Base-by-base conservation (phyloP, 2,329 filamentous ascomycete genomes). In the Ophiostoma pallidulum region DNA sequence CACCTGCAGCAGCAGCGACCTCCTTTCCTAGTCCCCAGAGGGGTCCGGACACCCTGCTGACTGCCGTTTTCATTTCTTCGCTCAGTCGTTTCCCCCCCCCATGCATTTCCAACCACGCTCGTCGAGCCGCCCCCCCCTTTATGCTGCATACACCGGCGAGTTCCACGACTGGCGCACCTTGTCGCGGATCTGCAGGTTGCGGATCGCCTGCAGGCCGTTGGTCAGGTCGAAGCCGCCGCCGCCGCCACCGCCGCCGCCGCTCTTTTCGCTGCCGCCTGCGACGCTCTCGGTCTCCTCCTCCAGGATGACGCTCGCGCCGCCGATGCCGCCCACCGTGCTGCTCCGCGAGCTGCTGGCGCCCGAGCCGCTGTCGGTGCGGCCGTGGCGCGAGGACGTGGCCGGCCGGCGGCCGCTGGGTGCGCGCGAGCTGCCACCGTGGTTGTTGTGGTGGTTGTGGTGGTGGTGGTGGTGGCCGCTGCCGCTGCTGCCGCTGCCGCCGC, bases 111-210 rank as follows among this genome's bases (percentile, higher is more conserved):
- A 38, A 4, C 2, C 14, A 4, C 8, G 8, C 18, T 4, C 10
- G 4, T 16, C 8, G 20, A n/a, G 22, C n/a, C 24, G 12, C 38
- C 38, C 22, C 12, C 24, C 14, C 22, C n/a, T 6, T 24, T 18
- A 44, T 10, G 44, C 64, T 56, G 64, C 59, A 59, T 67, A 68
- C 26, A 66, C 59, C 32, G 64, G 62, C 36, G 64, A 57, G 51
- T 69, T 64, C 66, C 67, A 69, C 24, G 60, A 59, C 53, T 43
- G 51, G 42, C 66, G 65, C 41, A 60, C 61, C 58, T 66, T 64
- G 52, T 58, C 55, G 46, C 56, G 59, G 43, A 57, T 53, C 51
- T 57, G 56, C 39, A 58, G 49, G 37, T 57, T 60, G 39, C 59
- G 59, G 47, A 59, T 52, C 20, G 58, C 54, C 59, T 65, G 48